Evolutionary conservation across 78 protist genomes (phyloP).

Genomic region (Paulinella micropora): DNA sequence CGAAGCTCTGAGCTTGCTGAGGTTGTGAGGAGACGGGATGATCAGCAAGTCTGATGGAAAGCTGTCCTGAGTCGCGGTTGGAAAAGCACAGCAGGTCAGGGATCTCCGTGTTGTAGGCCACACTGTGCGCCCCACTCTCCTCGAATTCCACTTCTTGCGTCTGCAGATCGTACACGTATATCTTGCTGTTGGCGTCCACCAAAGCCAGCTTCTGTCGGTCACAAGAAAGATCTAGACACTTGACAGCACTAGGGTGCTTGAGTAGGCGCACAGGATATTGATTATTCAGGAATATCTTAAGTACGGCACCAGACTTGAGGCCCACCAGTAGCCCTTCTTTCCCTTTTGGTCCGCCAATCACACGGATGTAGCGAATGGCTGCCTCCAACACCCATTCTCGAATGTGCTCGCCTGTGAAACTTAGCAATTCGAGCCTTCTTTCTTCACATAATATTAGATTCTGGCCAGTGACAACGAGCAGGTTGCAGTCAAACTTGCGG

Average conservation of each 20-base stretch:
- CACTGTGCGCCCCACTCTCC: slow-evolving; percentile 43
- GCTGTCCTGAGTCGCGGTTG: slow-evolving; percentile 29
- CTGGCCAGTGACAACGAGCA: slow-evolving; percentile 37
- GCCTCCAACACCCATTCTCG: slow-evolving; percentile 59
- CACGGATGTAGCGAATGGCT: slow-evolving; percentile 58
- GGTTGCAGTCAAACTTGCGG: slow-evolving; percentile 33
- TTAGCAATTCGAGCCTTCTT: slow-evolving; percentile 17
- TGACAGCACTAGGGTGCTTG: background rate
- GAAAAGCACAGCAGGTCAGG: slow-evolving; percentile 46
- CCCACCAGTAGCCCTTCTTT: slow-evolving; percentile 51
- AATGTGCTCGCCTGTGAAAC: slow-evolving; percentile 20
- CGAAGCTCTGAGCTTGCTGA: slow-evolving; percentile 39
- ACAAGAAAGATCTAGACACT: slow-evolving; percentile 48
- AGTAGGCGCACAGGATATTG: slow-evolving; percentile 44
- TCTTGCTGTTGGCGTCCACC: slow-evolving; percentile 39
- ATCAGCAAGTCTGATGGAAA: no score
- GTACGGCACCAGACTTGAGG: slow-evolving; percentile 36
- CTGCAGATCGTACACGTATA: slow-evolving; percentile 37
- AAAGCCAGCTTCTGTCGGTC: slow-evolving; percentile 17
- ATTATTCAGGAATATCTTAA: slow-evolving; percentile 57
- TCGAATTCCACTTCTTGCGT: slow-evolving; percentile 30
- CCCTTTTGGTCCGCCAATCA: slow-evolving; percentile 53
- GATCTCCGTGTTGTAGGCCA: slow-evolving; percentile 48
- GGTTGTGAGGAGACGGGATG: no score
- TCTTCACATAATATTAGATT: slow-evolving; percentile 44